Conservation (phyloP, 1,284 basidiomycete genomes). For the Singerocomus inundabilis region DNA sequence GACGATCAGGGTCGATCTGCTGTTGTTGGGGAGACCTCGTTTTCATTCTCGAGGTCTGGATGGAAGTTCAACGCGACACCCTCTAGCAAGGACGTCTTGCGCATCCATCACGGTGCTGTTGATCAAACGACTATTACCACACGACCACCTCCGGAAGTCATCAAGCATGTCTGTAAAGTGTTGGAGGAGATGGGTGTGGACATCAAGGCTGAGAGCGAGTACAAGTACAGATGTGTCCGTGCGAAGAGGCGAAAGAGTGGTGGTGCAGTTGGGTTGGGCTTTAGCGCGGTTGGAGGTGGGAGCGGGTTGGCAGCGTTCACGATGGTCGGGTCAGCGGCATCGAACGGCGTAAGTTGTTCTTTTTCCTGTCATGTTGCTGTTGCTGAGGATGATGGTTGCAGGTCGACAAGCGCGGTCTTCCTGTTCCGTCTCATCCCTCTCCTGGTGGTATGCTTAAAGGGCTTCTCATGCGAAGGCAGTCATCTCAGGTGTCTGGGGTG, state of each 20-base stretch:
- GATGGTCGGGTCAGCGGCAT: slow-evolving; percentile 74
- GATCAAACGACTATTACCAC: slow-evolving; percentile 92
- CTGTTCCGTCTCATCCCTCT: slow-evolving; percentile 69
- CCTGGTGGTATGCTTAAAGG: slow-evolving; percentile 81
- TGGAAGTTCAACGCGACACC: slow-evolving; percentile 34
- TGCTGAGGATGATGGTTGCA: slow-evolving; percentile 31
- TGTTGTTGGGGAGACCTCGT: slow-evolving; percentile 25
- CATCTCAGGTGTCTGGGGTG: slow-evolving; percentile 63
- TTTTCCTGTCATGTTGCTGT: neutral
- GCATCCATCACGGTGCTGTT: slow-evolving; percentile 89
- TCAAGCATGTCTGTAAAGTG: slow-evolving; percentile 79
- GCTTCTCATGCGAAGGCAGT: slow-evolving; percentile 82
- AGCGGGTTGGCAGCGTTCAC: slow-evolving; percentile 69
- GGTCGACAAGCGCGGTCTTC: slow-evolving; percentile 83
- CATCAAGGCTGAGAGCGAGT: slow-evolving; percentile 83
- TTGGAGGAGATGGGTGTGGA: slow-evolving; percentile 91
- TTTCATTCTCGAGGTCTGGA: slow-evolving; percentile 34
- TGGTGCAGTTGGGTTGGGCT: slow-evolving; percentile 38
- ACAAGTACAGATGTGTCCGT: slow-evolving; percentile 81
- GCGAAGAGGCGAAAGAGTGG: slow-evolving; percentile 65
- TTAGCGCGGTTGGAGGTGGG: slow-evolving; percentile 40
- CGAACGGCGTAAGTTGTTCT: slow-evolving; percentile 64
- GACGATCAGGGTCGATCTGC: slow-evolving; percentile 32
- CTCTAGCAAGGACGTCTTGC: slow-evolving; percentile 56
- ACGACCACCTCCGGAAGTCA: slow-evolving; percentile 80